Percentiles rank a stretch among this genome's conserved stretches.
These are phyloP conservation scores for Pyrenophora seminiperda DNA, from an alignment of 2,329 filamentous ascomycete genomes.

Conservation along the genomic window DNA sequence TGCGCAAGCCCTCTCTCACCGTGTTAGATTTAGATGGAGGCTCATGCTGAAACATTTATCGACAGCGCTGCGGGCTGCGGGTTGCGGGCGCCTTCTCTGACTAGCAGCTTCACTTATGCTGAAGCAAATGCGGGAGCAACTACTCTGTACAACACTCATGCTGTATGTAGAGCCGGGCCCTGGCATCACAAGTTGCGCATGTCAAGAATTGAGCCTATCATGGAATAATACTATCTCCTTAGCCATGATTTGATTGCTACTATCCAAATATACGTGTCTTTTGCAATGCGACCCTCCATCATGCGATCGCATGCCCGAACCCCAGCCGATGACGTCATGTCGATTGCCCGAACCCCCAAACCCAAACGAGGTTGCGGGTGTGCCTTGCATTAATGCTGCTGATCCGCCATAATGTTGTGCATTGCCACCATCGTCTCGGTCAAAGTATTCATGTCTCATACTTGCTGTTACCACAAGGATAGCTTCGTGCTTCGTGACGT, in stretches of 20 bases:
- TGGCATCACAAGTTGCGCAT: neutral
- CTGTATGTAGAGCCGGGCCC: neutral
- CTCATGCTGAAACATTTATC: constrained; percentile 21
- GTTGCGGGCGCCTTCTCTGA: neutral
- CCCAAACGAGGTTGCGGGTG: constrained; percentile 37
- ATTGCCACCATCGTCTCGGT: constrained; percentile 7
- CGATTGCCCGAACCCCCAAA: constrained; percentile 6
- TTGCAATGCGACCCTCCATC: constrained; percentile 19
- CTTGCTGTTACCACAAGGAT: constrained; percentile 23
- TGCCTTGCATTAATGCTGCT: constrained; percentile 43
- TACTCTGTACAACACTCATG: neutral
- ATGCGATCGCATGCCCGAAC: constrained; percentile 23
- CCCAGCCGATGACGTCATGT: constrained; percentile 35
- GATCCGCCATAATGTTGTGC: constrained; percentile 23
- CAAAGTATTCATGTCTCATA: constrained; percentile 12
- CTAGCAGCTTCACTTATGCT: neutral
- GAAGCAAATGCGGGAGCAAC: too few relatives aligned
- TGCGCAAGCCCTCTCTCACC: constrained; percentile 3
- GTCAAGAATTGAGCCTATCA: neutral
- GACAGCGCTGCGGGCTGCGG: neutral
- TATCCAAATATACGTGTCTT: constrained; percentile 27
- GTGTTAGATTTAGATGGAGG: constrained; percentile 12
- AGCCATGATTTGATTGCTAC: constrained; percentile 21
- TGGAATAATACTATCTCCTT: constrained; percentile 6
- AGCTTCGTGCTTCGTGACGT: constrained; percentile 23